phyloP scores from a whole-genome alignment of 805 yeast species.

The Limtongozyma cylindracea region DNA sequence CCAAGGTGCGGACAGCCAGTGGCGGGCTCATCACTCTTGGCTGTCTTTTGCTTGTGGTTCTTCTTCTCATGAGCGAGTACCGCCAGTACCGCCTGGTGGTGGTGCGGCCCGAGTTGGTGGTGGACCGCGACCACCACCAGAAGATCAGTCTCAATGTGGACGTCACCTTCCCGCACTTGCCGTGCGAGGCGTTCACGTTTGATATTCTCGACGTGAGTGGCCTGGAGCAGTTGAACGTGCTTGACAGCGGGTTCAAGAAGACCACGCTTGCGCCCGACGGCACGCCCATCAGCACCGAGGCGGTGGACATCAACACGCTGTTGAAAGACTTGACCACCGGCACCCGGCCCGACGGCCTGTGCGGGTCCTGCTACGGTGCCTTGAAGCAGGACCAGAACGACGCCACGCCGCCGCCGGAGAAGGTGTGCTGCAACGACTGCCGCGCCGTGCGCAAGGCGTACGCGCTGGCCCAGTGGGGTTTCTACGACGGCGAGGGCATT shows the following conservation, averaged over 20 bases:
- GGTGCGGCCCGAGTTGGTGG: slow-evolving; percentile 64
- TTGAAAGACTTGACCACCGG: slow-evolving; percentile 7
- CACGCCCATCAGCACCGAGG: slow-evolving; percentile 4
- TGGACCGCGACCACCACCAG: slow-evolving; percentile 58
- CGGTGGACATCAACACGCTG: slow-evolving; percentile 9
- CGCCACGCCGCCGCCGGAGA: too few relatives aligned
- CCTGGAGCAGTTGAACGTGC: slow-evolving; percentile 51
- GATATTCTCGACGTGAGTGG: slow-evolving; percentile 85
- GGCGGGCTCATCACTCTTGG: slow-evolving; percentile 76
- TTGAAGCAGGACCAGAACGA: slow-evolving; percentile 7
- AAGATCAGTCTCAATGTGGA: slow-evolving; percentile 62
- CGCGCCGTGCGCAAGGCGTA: slow-evolving; percentile 63
- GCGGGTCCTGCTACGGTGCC: slow-evolving; percentile 89
- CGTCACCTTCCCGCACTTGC: slow-evolving; percentile 59
- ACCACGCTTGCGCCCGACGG: slow-evolving; percentile 23
- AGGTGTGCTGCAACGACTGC: slow-evolving; percentile 67
- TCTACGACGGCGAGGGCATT: slow-evolving; percentile 67
- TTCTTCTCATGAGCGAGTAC: slow-evolving; percentile 56
- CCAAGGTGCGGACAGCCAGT: slow-evolving; percentile 61
- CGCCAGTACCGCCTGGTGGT: slow-evolving; percentile 40
- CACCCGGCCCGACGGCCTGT: slow-evolving; percentile 10
- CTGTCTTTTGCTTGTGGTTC: slow-evolving; percentile 32
- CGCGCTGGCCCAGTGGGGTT: slow-evolving; percentile 60
- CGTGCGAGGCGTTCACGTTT: slow-evolving; percentile 61
- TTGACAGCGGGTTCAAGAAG: slow-evolving; percentile 41